Percentiles rank a stretch among this genome's conserved stretches.
Evolutionary conservation across 176 grass and related monocot genomes (phyloP).

Genomic region (Alopecurus myosuroides): DNA sequence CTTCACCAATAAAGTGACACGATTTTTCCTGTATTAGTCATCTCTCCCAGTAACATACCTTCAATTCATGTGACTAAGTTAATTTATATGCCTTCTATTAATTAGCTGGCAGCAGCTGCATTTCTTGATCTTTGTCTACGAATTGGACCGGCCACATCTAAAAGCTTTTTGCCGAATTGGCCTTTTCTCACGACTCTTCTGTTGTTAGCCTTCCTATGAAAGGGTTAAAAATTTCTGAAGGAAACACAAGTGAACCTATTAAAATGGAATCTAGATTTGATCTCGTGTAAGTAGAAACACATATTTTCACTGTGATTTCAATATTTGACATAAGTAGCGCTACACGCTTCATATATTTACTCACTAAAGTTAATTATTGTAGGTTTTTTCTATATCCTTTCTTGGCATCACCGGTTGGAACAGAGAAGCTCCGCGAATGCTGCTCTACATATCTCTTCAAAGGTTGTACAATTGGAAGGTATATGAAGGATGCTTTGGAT

Average conservation of each 20-base stretch:
- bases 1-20: no score
- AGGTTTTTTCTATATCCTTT: conserved; percentile 84
- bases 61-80: no score
- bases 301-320: neutral
- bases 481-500: conserved; percentile 5
- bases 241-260: no score
- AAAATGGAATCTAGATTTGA: conserved; percentile 72
- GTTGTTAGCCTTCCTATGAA: no score
- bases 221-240: no score
- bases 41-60: no score
- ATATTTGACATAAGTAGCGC: neutral
- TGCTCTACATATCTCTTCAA: conserved; percentile 74
- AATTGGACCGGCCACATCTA: conserved; percentile 71
- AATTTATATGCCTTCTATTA: no score
- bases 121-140: conserved; percentile 68
- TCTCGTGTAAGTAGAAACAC: conserved; percentile 61
- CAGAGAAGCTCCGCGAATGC: conserved; percentile 80
- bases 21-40: no score
- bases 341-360: conserved; percentile 13
- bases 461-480: conserved; percentile 91
- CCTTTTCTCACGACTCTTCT: conserved; percentile 54
- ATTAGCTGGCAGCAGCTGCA: conserved; percentile 66
- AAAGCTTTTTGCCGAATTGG: conserved; percentile 82
- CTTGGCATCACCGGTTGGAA: conserved; percentile 75
- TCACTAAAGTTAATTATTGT: conserved; percentile 22